phyloP scores from a whole-genome alignment of 805 yeast genomes.

The Osmozyma mogii region DNA sequence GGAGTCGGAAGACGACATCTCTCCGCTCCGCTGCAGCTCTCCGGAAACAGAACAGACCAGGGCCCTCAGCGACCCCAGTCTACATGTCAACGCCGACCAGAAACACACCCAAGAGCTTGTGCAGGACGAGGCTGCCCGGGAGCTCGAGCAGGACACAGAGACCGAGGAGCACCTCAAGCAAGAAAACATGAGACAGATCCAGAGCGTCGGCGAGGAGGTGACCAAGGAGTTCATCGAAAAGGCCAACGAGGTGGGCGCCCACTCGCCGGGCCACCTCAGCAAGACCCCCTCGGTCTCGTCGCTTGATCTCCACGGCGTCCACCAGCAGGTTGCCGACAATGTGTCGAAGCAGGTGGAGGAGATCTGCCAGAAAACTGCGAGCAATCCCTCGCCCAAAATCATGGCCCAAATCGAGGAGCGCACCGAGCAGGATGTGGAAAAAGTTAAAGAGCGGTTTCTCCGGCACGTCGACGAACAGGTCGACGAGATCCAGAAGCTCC shows the following conservation, averaged over 20 bases:
- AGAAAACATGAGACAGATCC: slow-evolving; percentile 14
- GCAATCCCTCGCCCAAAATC: slow-evolving; percentile 4
- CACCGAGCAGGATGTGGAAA: slow-evolving; percentile 11
- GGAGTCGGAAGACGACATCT: slow-evolving; percentile 1
- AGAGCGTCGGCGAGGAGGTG: slow-evolving; percentile 27
- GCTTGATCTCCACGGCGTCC: slow-evolving; percentile 15
- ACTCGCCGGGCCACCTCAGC: slow-evolving; percentile 8
- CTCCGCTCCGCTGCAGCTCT: not conserved
- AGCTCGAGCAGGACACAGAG: not conserved
- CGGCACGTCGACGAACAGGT: slow-evolving; percentile 23
- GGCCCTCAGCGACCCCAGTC: not conserved
- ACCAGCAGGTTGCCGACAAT: slow-evolving; percentile 22
- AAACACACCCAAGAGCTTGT: slow-evolving; percentile 1
- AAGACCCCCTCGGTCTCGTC: slow-evolving; percentile 1
- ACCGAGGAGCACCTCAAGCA: not conserved
- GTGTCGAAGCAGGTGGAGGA: slow-evolving; percentile 23
- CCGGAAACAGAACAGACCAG: slow-evolving; percentile 4
- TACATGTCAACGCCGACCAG: not conserved
- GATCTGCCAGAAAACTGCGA: slow-evolving; percentile 5
- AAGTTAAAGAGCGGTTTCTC: slow-evolving; percentile 18
- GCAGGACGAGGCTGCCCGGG: not conserved
- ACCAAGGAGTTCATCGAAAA: slow-evolving; percentile 25
- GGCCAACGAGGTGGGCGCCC: slow-evolving; percentile 22
- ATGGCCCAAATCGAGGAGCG: not conserved
- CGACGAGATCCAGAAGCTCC: slow-evolving; percentile 10